Evolutionary conservation across 495 filamentous ascomycete species (phyloP).

Genomic region (Letharia lupina): DNA sequence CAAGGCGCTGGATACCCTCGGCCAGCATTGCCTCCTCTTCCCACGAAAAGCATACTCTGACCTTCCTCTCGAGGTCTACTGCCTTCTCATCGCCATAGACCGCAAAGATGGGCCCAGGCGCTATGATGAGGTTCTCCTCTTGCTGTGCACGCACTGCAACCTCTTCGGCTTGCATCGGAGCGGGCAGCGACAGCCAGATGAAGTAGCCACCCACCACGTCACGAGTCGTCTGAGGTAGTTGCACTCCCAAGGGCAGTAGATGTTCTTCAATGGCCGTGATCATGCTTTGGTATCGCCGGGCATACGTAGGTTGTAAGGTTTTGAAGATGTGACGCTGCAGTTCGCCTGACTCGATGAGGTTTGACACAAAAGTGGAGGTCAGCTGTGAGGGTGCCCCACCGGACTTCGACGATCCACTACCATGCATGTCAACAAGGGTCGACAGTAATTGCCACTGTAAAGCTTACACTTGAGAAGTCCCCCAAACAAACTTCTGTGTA

Average conservation of each 20-base stretch:
- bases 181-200: slow-evolving; percentile 63
- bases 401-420: slow-evolving; percentile 57
- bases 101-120: slow-evolving; percentile 57
- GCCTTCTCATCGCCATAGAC: slow-evolving; percentile 48
- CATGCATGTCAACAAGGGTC: slow-evolving; percentile 6
- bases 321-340: slow-evolving; percentile 44
- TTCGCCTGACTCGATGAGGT: slow-evolving; percentile 46
- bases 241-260: slow-evolving; percentile 53
- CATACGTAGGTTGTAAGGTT: slow-evolving; percentile 46
- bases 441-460: neutral
- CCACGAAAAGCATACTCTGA: slow-evolving; percentile 71
- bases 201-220: slow-evolving; percentile 63
- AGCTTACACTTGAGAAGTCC: slow-evolving; percentile 56
- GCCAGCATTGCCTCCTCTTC: slow-evolving; percentile 57
- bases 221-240: slow-evolving; percentile 32
- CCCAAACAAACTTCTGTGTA: slow-evolving; percentile 55
- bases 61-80: slow-evolving; percentile 41
- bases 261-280: slow-evolving; percentile 45
- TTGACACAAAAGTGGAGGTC: slow-evolving; percentile 53
- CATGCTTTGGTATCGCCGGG: slow-evolving; percentile 46
- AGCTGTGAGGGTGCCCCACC: slow-evolving; percentile 73
- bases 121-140: slow-evolving; percentile 55
- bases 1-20: slow-evolving; percentile 61
- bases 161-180: slow-evolving; percentile 39
- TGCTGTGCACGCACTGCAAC: slow-evolving; percentile 46